Conservation (phyloP, 352 stramenopile species). For the Globisporangium sylvaticum region DNA sequence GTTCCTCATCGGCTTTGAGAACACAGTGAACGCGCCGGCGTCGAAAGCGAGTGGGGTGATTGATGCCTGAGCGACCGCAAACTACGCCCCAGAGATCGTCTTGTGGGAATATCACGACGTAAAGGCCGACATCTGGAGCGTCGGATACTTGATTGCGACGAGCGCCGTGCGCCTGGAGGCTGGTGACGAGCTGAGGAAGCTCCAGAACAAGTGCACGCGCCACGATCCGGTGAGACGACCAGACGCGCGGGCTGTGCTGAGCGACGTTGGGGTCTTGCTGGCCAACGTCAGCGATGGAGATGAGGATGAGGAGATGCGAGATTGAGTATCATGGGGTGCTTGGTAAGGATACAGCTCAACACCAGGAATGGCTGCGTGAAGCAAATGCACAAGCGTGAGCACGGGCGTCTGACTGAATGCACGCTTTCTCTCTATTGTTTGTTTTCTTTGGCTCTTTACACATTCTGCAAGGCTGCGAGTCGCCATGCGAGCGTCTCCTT, state of each 20-base stretch:
- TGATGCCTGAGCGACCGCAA: background rate
- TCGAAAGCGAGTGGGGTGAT: background rate
- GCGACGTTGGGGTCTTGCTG: background rate
- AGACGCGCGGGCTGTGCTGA: background rate
- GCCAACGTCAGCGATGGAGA: background rate
- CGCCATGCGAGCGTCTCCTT: background rate
- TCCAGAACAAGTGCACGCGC: background rate
- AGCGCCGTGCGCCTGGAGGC: background rate
- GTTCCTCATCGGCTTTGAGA: background rate
- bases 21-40: background rate
- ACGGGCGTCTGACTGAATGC: background rate
- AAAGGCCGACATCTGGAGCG: background rate
- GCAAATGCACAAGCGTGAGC: background rate
- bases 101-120: background rate
- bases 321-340: background rate
- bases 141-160: background rate
- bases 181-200: background rate
- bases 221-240: background rate
- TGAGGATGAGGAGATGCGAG: background rate
- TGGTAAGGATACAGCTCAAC: background rate
- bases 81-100: background rate
- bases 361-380: background rate
- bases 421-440: background rate
- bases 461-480: slow-evolving; percentile 9
- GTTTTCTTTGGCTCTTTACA: background rate